Evolutionary conservation across 2,329 filamentous ascomycete species (phyloP).

Genomic region (Exophiala xenobiotica): DNA sequence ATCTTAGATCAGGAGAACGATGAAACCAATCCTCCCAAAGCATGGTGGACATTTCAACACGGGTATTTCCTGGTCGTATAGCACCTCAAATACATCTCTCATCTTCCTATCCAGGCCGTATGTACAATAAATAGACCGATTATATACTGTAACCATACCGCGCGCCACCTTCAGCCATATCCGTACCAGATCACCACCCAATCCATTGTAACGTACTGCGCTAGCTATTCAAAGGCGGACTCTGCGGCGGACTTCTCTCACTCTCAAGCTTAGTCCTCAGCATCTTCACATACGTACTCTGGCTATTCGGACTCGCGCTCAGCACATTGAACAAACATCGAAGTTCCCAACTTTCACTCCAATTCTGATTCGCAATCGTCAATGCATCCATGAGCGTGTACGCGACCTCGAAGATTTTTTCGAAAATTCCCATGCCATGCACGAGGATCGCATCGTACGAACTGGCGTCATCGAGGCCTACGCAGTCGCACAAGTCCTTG

Average conservation of each 20-base stretch:
- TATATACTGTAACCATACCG: too few relatives aligned
- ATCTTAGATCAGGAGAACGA: too few relatives aligned
- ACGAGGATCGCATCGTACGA: slow-evolving; percentile 26
- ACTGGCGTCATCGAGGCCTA: slow-evolving; percentile 17
- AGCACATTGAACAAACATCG: slow-evolving; percentile 28
- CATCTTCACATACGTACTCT: slow-evolving; percentile 31
- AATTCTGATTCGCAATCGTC: slow-evolving; percentile 29
- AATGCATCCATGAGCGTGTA: slow-evolving; percentile 32
- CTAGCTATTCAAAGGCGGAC: slow-evolving; percentile 8
- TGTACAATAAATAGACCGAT: too few relatives aligned
- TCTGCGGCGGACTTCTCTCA: slow-evolving; percentile 19
- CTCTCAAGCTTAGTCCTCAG: slow-evolving; percentile 29
- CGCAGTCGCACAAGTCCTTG: slow-evolving; percentile 54
- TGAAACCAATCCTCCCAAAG: too few relatives aligned
- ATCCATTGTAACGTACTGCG: too few relatives aligned
- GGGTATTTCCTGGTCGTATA: too few relatives aligned
- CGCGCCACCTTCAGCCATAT: too few relatives aligned
- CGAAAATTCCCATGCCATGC: slow-evolving; percentile 31
- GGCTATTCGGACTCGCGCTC: slow-evolving; percentile 29
- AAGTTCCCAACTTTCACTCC: slow-evolving; percentile 27
- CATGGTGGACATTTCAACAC: too few relatives aligned
- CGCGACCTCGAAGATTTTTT: slow-evolving; percentile 28
- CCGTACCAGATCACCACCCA: too few relatives aligned
- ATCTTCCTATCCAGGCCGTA: too few relatives aligned
- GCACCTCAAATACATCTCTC: too few relatives aligned